Conservation (phyloP, 2,329 filamentous ascomycete species). For the Monilinia polystroma region DNA sequence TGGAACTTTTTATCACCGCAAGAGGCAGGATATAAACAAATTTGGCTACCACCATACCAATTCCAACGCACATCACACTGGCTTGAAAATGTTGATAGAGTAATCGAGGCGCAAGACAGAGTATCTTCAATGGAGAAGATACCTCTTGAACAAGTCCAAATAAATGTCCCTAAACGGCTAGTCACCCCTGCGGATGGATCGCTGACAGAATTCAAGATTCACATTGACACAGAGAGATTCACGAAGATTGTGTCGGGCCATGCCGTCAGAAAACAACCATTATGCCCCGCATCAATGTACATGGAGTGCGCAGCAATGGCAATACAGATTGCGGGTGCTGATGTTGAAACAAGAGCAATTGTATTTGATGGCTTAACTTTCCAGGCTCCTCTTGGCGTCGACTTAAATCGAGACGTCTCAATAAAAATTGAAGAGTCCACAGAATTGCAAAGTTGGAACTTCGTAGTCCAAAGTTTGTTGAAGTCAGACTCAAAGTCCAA, state of each 20-base stretch:
- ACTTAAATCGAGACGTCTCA: neutral
- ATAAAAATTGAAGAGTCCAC: neutral
- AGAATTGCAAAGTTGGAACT: neutral
- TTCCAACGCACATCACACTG: constrained; percentile 4
- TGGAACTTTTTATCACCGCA: constrained; percentile 39
- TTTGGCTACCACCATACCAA: constrained; percentile 23
- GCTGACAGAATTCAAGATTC: neutral
- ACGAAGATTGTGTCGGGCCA: neutral
- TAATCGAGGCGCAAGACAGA: neutral
- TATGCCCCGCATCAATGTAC: constrained; percentile 5
- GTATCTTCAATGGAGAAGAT: neutral
- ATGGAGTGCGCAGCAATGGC: constrained; percentile 19
- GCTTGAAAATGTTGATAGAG: neutral
- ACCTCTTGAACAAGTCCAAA: too few relatives aligned
- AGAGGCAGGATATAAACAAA: constrained; percentile 26
- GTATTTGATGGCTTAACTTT: constrained; percentile 7
- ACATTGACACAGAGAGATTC: neutral
- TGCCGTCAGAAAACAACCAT: neutral
- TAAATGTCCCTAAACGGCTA: too few relatives aligned
- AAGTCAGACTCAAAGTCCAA: neutral
- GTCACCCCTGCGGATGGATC: neutral
- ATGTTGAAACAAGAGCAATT: neutral
- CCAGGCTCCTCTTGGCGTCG: constrained; percentile 14
- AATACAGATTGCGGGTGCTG: neutral
- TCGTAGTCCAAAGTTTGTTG: constrained; percentile 10